These are phyloP conservation scores for Hyphochytrium catenoides DNA, from an alignment of 352 stramenopile species.

Conservation along the genomic window DNA sequence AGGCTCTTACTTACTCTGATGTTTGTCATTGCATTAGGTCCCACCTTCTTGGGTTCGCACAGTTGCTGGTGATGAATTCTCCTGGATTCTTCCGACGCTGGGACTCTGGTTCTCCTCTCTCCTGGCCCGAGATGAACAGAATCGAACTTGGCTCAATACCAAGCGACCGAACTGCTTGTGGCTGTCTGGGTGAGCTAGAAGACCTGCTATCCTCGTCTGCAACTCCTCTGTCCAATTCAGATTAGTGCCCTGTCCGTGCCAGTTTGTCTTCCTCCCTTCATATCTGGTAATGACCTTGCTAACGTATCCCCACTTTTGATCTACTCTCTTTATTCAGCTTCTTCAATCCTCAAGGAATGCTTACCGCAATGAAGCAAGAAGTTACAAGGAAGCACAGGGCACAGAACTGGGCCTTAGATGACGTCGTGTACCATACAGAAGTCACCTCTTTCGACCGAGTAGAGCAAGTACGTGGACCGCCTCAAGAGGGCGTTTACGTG, in stretches of 20 bases:
- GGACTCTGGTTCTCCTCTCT: slow-evolving; percentile 93
- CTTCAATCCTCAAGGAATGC: slow-evolving; percentile 92
- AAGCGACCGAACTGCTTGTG: slow-evolving; percentile 84
- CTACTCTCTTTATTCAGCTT: too few relatives aligned
- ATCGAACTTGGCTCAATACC: slow-evolving; percentile 81
- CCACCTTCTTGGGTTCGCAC: slow-evolving; percentile 85
- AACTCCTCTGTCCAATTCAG: too few relatives aligned
- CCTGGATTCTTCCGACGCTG: slow-evolving; percentile 84
- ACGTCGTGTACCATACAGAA: slow-evolving; percentile 92
- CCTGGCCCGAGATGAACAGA: slow-evolving; percentile 83
- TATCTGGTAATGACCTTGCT: too few relatives aligned
- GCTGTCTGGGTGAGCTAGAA: too few relatives aligned
- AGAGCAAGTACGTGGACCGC: slow-evolving; percentile 62
- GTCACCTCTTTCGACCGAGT: slow-evolving; percentile 77
- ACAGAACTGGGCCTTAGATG: slow-evolving; percentile 91
- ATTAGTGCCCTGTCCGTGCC: too few relatives aligned
- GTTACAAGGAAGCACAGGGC: slow-evolving; percentile 90
- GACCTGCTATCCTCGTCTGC: too few relatives aligned
- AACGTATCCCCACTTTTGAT: too few relatives aligned
- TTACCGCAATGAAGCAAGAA: slow-evolving; percentile 98
- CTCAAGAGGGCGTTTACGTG: slow-evolving; percentile 86
- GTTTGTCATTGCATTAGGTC: too few relatives aligned
- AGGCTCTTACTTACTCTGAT: too few relatives aligned
- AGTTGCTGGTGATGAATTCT: slow-evolving; percentile 91
- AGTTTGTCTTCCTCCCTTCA: too few relatives aligned